Conservation (phyloP, 371 early-diverging fungal species). For the Nematocida major region DNA sequence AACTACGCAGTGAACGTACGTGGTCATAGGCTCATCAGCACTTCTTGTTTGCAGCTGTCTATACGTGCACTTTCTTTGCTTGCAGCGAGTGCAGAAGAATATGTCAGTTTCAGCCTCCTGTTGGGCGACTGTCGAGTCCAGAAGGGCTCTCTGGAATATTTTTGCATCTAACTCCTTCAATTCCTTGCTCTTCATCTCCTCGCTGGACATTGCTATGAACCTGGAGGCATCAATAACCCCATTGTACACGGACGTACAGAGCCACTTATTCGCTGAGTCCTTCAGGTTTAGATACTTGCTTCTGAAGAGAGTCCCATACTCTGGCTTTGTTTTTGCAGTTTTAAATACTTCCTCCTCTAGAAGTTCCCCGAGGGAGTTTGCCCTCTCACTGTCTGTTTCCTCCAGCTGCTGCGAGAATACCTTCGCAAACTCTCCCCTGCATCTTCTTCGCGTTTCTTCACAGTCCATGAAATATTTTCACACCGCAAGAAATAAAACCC, state of each 20-base stretch:
- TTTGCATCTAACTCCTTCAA: slow-evolving; percentile 57
- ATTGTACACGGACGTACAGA: slow-evolving; percentile 59
- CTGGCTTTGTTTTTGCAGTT: slow-evolving; percentile 12
- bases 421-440: slow-evolving; percentile 28
- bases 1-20: slow-evolving; percentile 62
- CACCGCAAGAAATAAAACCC: too few species aligned
- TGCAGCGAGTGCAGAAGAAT: slow-evolving; percentile 64
- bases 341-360: slow-evolving; percentile 41
- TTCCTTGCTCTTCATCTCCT: slow-evolving; percentile 64
- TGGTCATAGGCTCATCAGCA: slow-evolving; percentile 67
- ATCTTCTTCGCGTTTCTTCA: slow-evolving; percentile 1
- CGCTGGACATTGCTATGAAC: slow-evolving; percentile 60
- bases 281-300: slow-evolving; percentile 63
- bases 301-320: slow-evolving; percentile 51
- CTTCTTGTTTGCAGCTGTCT: slow-evolving; percentile 65
- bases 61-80: slow-evolving; percentile 65
- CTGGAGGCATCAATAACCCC: slow-evolving; percentile 51
- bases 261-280: slow-evolving; percentile 58
- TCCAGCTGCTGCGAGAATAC: slow-evolving; percentile 27
- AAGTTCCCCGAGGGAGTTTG: neutral
- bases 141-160: slow-evolving; percentile 53
- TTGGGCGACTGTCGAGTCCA: slow-evolving; percentile 60
- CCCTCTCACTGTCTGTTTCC: neutral
- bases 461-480: slow-evolving; percentile 33
- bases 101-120: slow-evolving; percentile 64